Evolutionary conservation across 306 rosid genomes (phyloP).

Genomic region (Boehmeria nivea): DNA sequence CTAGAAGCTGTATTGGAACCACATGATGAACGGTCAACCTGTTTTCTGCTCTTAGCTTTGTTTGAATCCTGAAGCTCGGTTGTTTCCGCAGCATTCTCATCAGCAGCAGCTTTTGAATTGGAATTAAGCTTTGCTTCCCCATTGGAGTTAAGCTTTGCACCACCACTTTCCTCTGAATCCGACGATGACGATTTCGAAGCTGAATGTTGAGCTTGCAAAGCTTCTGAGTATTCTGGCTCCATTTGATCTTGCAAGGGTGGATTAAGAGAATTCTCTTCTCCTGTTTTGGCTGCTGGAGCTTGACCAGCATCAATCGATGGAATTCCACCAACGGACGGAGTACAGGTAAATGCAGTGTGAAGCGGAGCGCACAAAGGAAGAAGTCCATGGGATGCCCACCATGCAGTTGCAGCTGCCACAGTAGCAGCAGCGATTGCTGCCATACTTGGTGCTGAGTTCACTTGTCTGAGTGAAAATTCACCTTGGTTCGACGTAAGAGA

Average conservation of each 20-base stretch:
- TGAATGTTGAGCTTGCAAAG: too few relatives aligned
- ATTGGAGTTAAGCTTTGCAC: slow-evolving; percentile 38
- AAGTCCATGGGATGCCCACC: slow-evolving; percentile 97
- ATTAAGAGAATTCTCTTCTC: slow-evolving; percentile 39
- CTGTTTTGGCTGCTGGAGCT: slow-evolving; percentile 36
- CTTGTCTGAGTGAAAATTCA: too few relatives aligned
- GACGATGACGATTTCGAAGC: slow-evolving; percentile 49
- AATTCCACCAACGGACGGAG: slow-evolving; percentile 39
- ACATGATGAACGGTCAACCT: slow-evolving; percentile 90
- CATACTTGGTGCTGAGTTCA: slow-evolving; percentile 59
- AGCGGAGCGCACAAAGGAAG: slow-evolving; percentile 80
- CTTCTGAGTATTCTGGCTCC: slow-evolving; percentile 45
- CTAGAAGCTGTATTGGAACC: slow-evolving; percentile 90
- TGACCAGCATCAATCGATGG: slow-evolving; percentile 41
- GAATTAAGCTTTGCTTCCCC: slow-evolving; percentile 31
- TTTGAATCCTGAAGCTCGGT: slow-evolving; percentile 56
- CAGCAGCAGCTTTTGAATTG: slow-evolving; percentile 38
- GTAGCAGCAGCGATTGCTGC: slow-evolving; percentile 83
- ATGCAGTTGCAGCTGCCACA: slow-evolving; percentile 92
- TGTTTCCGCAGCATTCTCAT: slow-evolving; percentile 36
- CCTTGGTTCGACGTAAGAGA: slow-evolving; percentile 48
- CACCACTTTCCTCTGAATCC: slow-evolving; percentile 56
- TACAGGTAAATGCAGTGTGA: slow-evolving; percentile 49
- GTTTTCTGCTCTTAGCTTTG: slow-evolving; percentile 45
- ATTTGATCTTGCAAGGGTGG: slow-evolving; percentile 45